A percentile compares a stretch with the other conserved stretches of the same genome.
These are phyloP conservation scores for Fusarium sp. DNA, from an alignment of 2,329 filamentous ascomycete species.

Conservation along the genomic window DNA sequence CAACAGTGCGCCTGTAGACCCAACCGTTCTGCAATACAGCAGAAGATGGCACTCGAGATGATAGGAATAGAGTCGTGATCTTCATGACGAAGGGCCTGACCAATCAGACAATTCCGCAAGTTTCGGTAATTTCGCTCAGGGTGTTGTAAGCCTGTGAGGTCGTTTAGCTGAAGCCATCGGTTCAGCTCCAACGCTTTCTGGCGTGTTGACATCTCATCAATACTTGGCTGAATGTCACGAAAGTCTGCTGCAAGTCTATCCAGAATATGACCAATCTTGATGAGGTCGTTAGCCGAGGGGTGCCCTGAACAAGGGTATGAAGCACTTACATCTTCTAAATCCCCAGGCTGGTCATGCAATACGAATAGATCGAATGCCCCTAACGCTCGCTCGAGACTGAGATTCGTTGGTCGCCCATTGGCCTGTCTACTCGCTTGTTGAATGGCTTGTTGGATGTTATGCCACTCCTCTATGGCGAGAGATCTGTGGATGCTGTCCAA, in stretches of 20 bases:
- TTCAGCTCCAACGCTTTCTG: constrained; percentile 75
- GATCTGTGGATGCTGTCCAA: constrained; percentile 84
- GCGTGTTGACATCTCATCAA: constrained; percentile 69
- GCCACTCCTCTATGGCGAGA: constrained; percentile 83
- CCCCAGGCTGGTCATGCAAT: constrained; percentile 76
- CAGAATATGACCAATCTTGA: constrained; percentile 70
- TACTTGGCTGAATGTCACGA: constrained; percentile 60
- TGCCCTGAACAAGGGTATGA: background rate
- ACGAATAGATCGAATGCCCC: constrained; percentile 93
- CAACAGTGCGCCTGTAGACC: constrained; percentile 82
- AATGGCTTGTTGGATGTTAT: constrained; percentile 50
- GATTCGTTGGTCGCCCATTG: constrained; percentile 53
- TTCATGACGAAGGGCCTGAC: constrained; percentile 77
- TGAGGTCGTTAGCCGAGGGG: constrained; percentile 17
- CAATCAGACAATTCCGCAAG: constrained; percentile 88
- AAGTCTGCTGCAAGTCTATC: constrained; percentile 72
- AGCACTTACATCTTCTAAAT: constrained; percentile 74
- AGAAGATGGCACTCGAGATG: constrained; percentile 88
- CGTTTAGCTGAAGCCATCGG: constrained; percentile 73
- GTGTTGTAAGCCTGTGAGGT: constrained; percentile 77
- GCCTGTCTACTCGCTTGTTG: constrained; percentile 33
- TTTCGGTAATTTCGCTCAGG: constrained; percentile 76
- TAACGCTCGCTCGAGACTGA: constrained; percentile 75
- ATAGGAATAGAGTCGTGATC: constrained; percentile 85
- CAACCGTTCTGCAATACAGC: constrained; percentile 78